Evolutionary conservation across 2,329 filamentous ascomycete genomes (phyloP), one percentile per base, ranked within the genome.

Genomic region (Aspergillus sp.): DNA sequence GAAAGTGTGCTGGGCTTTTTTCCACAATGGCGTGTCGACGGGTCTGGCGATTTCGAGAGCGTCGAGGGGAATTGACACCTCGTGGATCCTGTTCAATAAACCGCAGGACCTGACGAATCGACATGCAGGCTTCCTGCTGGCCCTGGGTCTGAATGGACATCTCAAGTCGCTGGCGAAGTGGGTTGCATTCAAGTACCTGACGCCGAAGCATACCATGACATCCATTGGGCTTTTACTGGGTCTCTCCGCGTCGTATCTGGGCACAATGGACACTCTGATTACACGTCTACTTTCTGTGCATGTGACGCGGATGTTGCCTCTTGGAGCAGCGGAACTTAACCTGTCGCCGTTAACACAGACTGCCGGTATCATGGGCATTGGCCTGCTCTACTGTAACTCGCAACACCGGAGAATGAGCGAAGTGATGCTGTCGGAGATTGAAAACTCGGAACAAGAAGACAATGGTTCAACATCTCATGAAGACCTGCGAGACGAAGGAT

Each of bases 151-250:
- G 20, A 96, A 96, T 59, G 94, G 93, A 0, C 94, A 98, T 69
- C 74, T 98, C n/a, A 93, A 88, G 58, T 86, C 83, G 6, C 80
- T 98, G 23, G 93, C 93, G 2, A 97, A 97, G 72, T 98, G 93
- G 91, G 85, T 98, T 39, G 91, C 90, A 7, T 98, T 97, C 78
- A 97, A 96, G 63, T 98, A 98, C 58, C 75, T 98, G n/a, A 98
- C 93, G 0, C 91, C 93, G 1, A 98, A 98, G 62, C 94, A 98
- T 67, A 95, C 90, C 22, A 98, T 98, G 93, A 97, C 93, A 20
- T 97, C 93, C 1, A 91, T 98, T 47, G 93, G 93, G 7, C 75
- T 98, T n/a, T 77, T 98, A 3, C 76, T 98, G 0, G 93, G 93
- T 1, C 76, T 98, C 15, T 90, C 93, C 7, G 93, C 88, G 22